These are phyloP conservation scores for Talaromyces proteolyticus DNA, from an alignment of 495 filamentous ascomycete species.

Conservation along the genomic window DNA sequence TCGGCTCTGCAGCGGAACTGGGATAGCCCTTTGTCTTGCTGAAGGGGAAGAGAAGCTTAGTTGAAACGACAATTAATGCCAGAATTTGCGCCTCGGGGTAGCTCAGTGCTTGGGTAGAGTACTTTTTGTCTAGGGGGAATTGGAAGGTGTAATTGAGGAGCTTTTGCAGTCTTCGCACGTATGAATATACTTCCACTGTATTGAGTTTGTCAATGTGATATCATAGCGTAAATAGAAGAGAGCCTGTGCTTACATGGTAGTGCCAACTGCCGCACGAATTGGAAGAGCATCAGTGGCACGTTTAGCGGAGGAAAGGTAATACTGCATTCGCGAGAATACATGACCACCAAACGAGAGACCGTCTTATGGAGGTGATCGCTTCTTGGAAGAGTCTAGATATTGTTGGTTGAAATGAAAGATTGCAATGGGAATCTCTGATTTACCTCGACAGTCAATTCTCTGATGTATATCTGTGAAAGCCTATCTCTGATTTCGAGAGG, in stretches of 20 bases:
- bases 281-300: constrained; percentile 54
- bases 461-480: constrained; percentile 53
- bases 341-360: constrained; percentile 53
- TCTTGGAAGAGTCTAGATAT: constrained; percentile 28
- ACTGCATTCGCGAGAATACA: constrained; percentile 60
- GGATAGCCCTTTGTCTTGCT: constrained; percentile 57
- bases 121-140: constrained; percentile 37
- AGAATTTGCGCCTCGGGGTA: constrained; percentile 73
- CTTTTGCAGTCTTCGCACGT: constrained; percentile 50
- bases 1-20: constrained; percentile 49
- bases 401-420: constrained; percentile 10
- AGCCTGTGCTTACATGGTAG: constrained; percentile 60
- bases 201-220: constrained; percentile 11
- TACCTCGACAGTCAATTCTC: constrained; percentile 51
- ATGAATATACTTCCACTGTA: constrained; percentile 62
- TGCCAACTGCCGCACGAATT: constrained; percentile 65
- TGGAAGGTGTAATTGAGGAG: constrained; percentile 51
- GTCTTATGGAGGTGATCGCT: constrained; percentile 57
- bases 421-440: constrained; percentile 11
- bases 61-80: constrained; percentile 65
- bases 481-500: constrained; percentile 61
- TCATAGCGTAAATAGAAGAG: not conserved
- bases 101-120: constrained; percentile 25
- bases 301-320: constrained; percentile 72
- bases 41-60: constrained; percentile 75